phyloP scores from a whole-genome alignment of 108 stramenopile genomes.

The Cylindrotheca fusiformis region DNA sequence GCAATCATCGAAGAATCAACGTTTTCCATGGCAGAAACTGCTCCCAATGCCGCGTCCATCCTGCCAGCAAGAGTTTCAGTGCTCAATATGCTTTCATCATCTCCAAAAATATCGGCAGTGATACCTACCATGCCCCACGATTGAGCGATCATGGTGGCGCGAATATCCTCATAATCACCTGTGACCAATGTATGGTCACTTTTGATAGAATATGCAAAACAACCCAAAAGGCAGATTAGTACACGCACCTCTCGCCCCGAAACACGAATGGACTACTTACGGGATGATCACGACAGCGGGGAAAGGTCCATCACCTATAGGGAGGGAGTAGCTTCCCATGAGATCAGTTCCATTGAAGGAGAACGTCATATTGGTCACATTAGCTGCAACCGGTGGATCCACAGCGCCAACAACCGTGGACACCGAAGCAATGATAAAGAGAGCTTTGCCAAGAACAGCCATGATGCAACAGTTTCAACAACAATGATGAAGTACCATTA shows the following conservation, averaged over 20 bases:
- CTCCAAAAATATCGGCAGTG: conserved; percentile 51
- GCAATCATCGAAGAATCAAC: conserved; percentile 37
- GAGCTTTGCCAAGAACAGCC: too few relatives aligned
- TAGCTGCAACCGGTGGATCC: too few relatives aligned
- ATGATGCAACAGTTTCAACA: too few relatives aligned
- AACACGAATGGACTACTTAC: conserved; percentile 10
- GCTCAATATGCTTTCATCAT: conserved; percentile 18
- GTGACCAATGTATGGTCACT: conserved; percentile 4
- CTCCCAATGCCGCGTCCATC: conserved; percentile 40
- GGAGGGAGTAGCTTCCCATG: conserved; percentile 17
- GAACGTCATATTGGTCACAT: too few relatives aligned
- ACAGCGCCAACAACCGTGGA: too few relatives aligned
- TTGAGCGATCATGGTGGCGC: conserved; percentile 42
- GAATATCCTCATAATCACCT: conserved; percentile 40
- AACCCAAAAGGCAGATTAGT: not conserved
- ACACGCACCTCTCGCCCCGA: not conserved
- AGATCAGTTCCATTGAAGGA: too few relatives aligned
- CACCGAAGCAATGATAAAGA: too few relatives aligned
- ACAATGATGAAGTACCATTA: too few relatives aligned
- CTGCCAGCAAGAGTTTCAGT: conserved; percentile 22
- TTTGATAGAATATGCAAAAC: not conserved
- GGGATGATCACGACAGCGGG: conserved; percentile 25
- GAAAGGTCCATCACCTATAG: not conserved
- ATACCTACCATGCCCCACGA: conserved; percentile 39
- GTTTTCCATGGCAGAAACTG: conserved; percentile 15